Base-by-base conservation (phyloP, 441 rosid species). In the Jatropha multifida region DNA sequence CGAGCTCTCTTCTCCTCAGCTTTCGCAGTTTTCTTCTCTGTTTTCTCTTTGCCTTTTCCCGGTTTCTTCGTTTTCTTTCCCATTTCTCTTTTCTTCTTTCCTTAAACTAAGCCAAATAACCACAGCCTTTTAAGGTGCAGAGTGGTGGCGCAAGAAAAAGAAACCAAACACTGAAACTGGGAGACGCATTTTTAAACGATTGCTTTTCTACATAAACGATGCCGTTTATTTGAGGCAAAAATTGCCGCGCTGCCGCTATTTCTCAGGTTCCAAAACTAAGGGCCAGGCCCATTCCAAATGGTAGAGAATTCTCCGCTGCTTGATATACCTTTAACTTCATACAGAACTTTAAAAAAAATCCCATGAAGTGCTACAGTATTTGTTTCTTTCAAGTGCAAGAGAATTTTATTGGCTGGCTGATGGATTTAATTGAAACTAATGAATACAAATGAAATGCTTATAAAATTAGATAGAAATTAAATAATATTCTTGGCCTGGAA, bases 41-140 rank as follows among this genome's bases (percentile, higher is more conserved):
- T 93, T 76, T 92, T 93, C 85, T 95, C 99, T 64, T 93, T 93
- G 17, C 97, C 99, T 78, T 93, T 94, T 5, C 98, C 98, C 4
- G 94, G 83, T 65, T 91, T 95, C 90, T 93, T 93, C 79, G 95
- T 81, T 81, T 95, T 95, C 96, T 93, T 95, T 81, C 98, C 97
- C 98, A 93, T 78, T 23, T 26, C 38, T 59, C 37, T 23, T 32
- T 59, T 67, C 37, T 65, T 82, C 38, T 58, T 67, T 68, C 62
- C 46, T 14, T 26, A 27, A 55, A 26, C 74, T 42, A 1, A 26
- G 44, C 44, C 27, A 3, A 26, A 7, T 44, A 71, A 12, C 32
- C 37, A 0, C 2, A 11, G 37, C 2, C 4, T 10, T 32, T 51
- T 23, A 18, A 9, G 4, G 10, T 4, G 20, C 51, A 58, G 27